Base-by-base conservation (phyloP, 2,329 filamentous ascomycete genomes). In the Clarireedia paspali region DNA sequence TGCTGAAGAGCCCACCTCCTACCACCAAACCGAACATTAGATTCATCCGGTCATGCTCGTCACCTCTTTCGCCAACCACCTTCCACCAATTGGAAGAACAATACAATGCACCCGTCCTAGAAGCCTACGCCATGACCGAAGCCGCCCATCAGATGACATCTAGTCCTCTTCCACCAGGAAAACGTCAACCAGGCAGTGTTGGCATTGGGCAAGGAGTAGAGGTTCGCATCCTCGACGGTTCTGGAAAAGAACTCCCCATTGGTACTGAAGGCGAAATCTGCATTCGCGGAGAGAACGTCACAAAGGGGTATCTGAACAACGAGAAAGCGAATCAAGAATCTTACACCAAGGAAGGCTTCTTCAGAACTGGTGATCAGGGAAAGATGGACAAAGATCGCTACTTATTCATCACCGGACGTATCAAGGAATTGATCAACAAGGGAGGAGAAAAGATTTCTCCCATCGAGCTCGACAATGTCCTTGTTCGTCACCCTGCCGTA, bases 61-160 rank as follows among this genome's bases (percentile, higher is more conserved):
- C 87, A 20, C 89, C 89, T 0, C 77, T 95, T 14, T 88, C 88
- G 2, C 90, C 90, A 0, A 91, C 89, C 60, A 84, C 84, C 50
- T 91, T 94, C 73, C 79, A 89, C 60, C 85, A 89, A 64, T 80
- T 95, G 5, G 89, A 95, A 68, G 78, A 82, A 64, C 79, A 83
- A 0, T 88, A 91, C 70, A 77, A 83, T 50, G 88, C 90, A 0
- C 89, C 90, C 0, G 90, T 95, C 0, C 78, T 95, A 17, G 90
- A 95, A 73, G 90, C 90, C 9, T 95, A 95, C 66, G 90, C 90
- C 62, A 95, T 95, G 90, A 95, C 90, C 42, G 90, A 95, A 74
- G 90, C 89, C 6, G 83, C 90, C 4, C 88, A 91, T 67, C 88
- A 91, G 70, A 91, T 91, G 85, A 89, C 88, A 1, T 89, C 85